Percentiles rank a stretch among this genome's conserved stretches.
Evolutionary conservation across 768 basidiomycete species (phyloP).

Genomic region (Hericium coralloides): DNA sequence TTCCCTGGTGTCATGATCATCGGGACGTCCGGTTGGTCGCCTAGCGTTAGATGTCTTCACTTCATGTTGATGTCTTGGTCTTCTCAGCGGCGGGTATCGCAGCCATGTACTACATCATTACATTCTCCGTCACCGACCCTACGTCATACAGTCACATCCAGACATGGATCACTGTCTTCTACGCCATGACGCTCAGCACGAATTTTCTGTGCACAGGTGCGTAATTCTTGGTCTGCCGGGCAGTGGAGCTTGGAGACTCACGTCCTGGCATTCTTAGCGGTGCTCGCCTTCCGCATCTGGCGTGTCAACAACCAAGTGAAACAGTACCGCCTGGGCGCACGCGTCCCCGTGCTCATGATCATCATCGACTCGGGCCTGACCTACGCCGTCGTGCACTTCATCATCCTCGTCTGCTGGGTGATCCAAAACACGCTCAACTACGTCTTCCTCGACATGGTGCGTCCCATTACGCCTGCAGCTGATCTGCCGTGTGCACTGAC

Average conservation of each 20-base stretch:
- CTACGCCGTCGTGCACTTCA: background rate
- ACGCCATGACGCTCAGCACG: background rate
- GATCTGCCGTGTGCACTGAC: background rate
- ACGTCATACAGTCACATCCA: background rate
- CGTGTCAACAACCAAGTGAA: background rate
- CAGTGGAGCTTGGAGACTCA: background rate
- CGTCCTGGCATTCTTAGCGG: background rate
- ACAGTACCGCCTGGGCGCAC: background rate
- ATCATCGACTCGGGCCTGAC: background rate
- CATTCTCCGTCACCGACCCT: background rate
- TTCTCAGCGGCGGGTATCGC: background rate
- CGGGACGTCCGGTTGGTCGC: background rate
- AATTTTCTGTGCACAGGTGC: background rate
- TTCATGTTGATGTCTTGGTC: no score
- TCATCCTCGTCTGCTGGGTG: background rate
- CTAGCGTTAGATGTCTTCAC: no score
- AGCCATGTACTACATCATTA: background rate
- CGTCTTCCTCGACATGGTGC: background rate
- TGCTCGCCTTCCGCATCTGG: background rate
- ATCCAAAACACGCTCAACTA: background rate
- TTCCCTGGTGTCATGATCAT: background rate
- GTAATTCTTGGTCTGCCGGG: background rate
- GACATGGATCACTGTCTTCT: conserved; percentile 2
- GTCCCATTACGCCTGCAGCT: background rate
- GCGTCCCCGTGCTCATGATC: background rate